A percentile compares a stretch with the other conserved stretches of the same genome.
phyloP scores from a whole-genome alignment of 176 grass and related monocot species.

The Hordeum vulgare region DNA sequence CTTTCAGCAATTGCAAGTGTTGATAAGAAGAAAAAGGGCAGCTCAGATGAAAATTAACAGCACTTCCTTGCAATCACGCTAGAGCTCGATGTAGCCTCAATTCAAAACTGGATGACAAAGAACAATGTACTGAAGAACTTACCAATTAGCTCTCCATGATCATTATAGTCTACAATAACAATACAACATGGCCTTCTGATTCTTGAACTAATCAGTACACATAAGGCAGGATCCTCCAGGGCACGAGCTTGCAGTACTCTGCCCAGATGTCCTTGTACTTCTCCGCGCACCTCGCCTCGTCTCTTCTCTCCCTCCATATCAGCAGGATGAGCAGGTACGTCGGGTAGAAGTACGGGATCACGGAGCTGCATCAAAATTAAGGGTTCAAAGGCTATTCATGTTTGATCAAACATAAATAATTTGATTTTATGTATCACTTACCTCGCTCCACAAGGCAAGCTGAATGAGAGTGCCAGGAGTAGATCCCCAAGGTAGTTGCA shows the following conservation, averaged over 20 bases:
- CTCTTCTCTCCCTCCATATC: conserved; percentile 89
- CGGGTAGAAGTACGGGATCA: conserved; percentile 92
- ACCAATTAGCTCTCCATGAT: no score
- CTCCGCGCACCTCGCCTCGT: conserved; percentile 77
- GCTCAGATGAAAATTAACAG: background rate
- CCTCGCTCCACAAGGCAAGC: conserved; percentile 88
- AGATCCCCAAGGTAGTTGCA: conserved; percentile 96
- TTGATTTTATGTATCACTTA: background rate
- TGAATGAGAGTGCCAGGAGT: conserved; percentile 86
- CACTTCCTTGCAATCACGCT: background rate
- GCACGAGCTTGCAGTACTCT: conserved; percentile 82
- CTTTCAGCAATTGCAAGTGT: background rate
- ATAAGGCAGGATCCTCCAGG: conserved; percentile 86
- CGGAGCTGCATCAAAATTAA: conserved; percentile 39
- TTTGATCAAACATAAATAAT: no score
- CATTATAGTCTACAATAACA: background rate
- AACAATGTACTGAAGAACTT: background rate
- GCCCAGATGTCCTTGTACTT: conserved; percentile 94
- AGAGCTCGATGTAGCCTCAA: background rate
- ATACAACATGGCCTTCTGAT: background rate
- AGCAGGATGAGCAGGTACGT: conserved; percentile 87
- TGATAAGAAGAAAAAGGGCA: background rate
- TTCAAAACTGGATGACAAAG: background rate
- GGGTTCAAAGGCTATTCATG: background rate
- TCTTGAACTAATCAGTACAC: conserved; percentile 32